Percentiles rank a stretch among this genome's conserved stretches.
Conservation (phyloP, 2,329 filamentous ascomycete genomes). For the Pezicula neosporulosa region DNA sequence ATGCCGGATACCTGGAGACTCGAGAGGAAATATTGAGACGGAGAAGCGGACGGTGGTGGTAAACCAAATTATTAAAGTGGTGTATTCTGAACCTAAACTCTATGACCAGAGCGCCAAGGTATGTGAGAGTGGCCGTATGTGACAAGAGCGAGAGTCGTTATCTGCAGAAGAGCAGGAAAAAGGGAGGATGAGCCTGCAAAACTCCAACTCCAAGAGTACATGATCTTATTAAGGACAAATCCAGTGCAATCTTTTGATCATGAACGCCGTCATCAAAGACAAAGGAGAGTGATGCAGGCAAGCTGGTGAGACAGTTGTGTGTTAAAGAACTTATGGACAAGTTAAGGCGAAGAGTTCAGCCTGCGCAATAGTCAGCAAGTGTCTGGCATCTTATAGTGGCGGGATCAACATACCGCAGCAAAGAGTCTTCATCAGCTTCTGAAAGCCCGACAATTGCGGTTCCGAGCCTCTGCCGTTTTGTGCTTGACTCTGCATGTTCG, state of each 20-base stretch:
- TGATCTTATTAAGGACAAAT: slow-evolving; percentile 21
- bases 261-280: slow-evolving; percentile 16
- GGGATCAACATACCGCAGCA: slow-evolving; percentile 70
- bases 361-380: slow-evolving; percentile 17
- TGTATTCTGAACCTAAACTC: background rate
- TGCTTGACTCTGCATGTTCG: slow-evolving; percentile 55
- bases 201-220: slow-evolving; percentile 15
- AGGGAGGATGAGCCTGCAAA: slow-evolving; percentile 14
- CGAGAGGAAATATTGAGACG: background rate
- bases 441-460: slow-evolving; percentile 75
- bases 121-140: slow-evolving; percentile 15
- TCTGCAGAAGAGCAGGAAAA: slow-evolving; percentile 18
- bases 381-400: slow-evolving; percentile 5
- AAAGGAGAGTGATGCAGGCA: slow-evolving; percentile 1
- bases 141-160: slow-evolving; percentile 24
- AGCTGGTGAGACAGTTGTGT: background rate
- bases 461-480: slow-evolving; percentile 57
- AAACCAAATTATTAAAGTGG: background rate
- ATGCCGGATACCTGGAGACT: background rate
- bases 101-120: slow-evolving; percentile 4
- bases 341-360: slow-evolving; percentile 21
- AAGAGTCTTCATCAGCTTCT: slow-evolving; percentile 88
- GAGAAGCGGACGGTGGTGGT: background rate
- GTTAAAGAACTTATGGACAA: background rate
- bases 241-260: slow-evolving; percentile 17